These are phyloP conservation scores for Wallacemonas sp. DNA, from an alignment of 208 protist species.

Conservation along the genomic window DNA sequence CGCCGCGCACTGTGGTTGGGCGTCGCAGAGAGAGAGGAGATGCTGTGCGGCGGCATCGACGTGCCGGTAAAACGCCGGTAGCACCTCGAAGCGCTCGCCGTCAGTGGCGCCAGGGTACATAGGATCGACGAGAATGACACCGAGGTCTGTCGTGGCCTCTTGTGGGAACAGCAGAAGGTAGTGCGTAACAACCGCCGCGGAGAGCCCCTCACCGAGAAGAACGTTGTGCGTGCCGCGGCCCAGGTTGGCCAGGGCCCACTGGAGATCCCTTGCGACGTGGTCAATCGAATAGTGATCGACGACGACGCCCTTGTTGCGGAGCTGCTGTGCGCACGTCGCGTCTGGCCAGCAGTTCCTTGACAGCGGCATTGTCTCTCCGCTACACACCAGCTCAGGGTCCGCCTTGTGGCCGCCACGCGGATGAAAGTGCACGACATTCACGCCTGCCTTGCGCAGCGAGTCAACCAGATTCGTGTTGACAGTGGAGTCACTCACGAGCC, in stretches of 20 bases:
- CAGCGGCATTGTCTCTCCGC: not conserved
- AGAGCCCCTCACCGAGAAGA: conserved; percentile 44
- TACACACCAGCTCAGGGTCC: conserved; percentile 22
- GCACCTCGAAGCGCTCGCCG: conserved; percentile 22
- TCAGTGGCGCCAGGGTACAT: conserved; percentile 35
- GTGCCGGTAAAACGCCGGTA: conserved; percentile 4
- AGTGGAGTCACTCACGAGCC: conserved; percentile 44
- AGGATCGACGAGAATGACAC: conserved; percentile 36
- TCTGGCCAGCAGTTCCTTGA: conserved; percentile 30
- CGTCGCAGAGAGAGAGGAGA: conserved; percentile 40
- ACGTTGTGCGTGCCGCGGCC: conserved; percentile 31
- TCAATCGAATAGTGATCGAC: conserved; percentile 29
- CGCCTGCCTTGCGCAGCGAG: conserved; percentile 11
- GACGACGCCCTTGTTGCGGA: conserved; percentile 17
- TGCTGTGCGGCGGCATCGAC: conserved; percentile 38
- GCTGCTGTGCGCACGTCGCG: conserved; percentile 27
- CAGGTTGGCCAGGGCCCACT: conserved; percentile 31
- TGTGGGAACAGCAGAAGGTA: conserved; percentile 17
- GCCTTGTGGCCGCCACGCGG: conserved; percentile 34
- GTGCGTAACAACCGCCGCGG: conserved; percentile 34
- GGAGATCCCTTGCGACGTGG: conserved; percentile 41
- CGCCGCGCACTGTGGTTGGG: conserved; percentile 23
- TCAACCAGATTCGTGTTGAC: conserved; percentile 16
- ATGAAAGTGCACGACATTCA: conserved; percentile 52
- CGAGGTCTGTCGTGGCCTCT: conserved; percentile 10